phyloP scores from a whole-genome alignment of 1,284 basidiomycete genomes.

The Leucoagaricus sp. region DNA sequence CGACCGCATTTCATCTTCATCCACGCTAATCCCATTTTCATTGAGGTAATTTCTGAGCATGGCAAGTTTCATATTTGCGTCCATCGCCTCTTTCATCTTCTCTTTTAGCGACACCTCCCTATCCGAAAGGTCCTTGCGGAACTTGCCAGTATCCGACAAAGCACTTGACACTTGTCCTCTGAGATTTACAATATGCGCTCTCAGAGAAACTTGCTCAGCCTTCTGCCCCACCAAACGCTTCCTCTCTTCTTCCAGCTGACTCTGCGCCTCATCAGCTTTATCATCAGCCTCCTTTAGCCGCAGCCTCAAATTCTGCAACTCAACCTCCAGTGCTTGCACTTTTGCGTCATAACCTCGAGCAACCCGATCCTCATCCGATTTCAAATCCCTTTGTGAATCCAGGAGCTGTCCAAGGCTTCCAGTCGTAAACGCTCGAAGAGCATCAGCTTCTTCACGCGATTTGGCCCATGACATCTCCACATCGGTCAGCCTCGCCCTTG shows the following conservation, averaged over 20 bases:
- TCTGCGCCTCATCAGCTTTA: conserved; percentile 69
- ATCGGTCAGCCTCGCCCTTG: conserved; percentile 65
- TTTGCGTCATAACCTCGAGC: conserved; percentile 79
- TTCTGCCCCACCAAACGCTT: conserved; percentile 69
- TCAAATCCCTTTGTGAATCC: conserved; percentile 79
- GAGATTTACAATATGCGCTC: conserved; percentile 78
- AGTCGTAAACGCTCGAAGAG: conserved; percentile 81
- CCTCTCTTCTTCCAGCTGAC: conserved; percentile 72
- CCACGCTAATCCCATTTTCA: conserved; percentile 83
- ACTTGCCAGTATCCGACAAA: conserved; percentile 70
- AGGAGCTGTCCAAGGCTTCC: conserved; percentile 83
- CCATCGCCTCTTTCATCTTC: conserved; percentile 68
- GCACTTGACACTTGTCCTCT: conserved; percentile 77
- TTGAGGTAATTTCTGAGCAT: conserved; percentile 87
- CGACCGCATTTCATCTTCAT: conserved; percentile 64
- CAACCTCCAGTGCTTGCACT: conserved; percentile 77
- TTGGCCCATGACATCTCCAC: conserved; percentile 87
- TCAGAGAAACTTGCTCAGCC: conserved; percentile 67
- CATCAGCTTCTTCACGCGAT: conserved; percentile 88
- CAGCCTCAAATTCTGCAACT: conserved; percentile 70
- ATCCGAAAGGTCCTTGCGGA: conserved; percentile 68
- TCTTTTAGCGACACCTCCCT: conserved; percentile 75
- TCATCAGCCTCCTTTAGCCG: conserved; percentile 80
- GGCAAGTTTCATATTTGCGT: conserved; percentile 74
- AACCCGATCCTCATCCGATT: conserved; percentile 76